Percentiles rank a stretch among this genome's conserved stretches.
These are phyloP conservation scores for Lepidium aucheri DNA, from an alignment of 345 rosid genomes.

Conservation along the genomic window DNA sequence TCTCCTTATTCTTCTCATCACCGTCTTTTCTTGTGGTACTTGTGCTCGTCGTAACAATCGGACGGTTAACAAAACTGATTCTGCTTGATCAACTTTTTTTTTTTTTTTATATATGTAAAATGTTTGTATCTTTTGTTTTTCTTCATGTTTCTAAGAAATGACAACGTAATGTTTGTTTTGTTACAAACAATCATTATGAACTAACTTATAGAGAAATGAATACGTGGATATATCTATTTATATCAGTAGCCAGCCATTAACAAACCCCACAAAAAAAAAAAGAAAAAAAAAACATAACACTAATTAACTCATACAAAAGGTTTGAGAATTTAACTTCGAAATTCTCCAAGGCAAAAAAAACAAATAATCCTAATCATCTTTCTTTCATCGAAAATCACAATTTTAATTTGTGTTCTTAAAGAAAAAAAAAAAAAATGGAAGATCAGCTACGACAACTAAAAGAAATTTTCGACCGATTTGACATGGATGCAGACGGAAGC, in stretches of 20 bases:
- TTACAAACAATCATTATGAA: not conserved
- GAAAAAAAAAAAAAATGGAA: constrained; percentile 4
- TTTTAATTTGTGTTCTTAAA: not conserved
- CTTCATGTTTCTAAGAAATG: too few relatives aligned
- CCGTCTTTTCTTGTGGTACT: constrained; percentile 26
- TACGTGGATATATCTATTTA: constrained; percentile 6
- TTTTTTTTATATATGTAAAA: too few relatives aligned
- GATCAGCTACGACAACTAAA: constrained; percentile 46
- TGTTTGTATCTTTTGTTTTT: too few relatives aligned
- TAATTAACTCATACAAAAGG: not conserved
- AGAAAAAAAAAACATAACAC: not conserved
- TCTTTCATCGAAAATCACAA: not conserved
- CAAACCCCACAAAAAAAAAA: not conserved
- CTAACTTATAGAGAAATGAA: not conserved
- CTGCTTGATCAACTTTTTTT: not conserved
- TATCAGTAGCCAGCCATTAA: not conserved
- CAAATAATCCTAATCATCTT: not conserved
- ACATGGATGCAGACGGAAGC: constrained; percentile 91
- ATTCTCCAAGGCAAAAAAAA: not conserved
- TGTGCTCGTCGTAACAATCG: constrained; percentile 36
- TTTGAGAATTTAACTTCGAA: not conserved
- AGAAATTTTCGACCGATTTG: constrained; percentile 62
- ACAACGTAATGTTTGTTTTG: too few relatives aligned
- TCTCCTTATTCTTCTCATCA: constrained; percentile 22
- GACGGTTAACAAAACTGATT: not conserved